Percentiles rank a stretch among this genome's conserved stretches.
phyloP scores from a whole-genome alignment of 2,329 filamentous ascomycete species.

The Sporothrix variecibatus region DNA sequence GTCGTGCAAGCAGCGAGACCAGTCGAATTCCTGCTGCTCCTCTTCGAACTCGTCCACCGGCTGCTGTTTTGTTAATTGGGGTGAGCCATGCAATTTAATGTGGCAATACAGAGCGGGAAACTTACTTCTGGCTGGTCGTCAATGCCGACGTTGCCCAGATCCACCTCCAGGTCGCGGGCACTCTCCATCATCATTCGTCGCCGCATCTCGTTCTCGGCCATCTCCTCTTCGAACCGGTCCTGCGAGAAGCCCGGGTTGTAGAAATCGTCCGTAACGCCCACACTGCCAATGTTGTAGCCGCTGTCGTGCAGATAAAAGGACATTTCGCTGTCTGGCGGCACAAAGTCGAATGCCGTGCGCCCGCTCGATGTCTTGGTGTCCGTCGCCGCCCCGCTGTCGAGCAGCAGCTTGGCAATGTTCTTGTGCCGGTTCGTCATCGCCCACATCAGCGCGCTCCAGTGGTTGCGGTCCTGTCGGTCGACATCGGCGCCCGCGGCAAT shows the following conservation, averaged over 20 bases:
- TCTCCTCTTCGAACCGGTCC: constrained; percentile 93
- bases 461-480: constrained; percentile 91
- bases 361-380: constrained; percentile 94
- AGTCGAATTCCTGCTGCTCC: constrained; percentile 92
- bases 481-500: constrained; percentile 85
- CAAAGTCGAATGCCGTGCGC: constrained; percentile 92
- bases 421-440: constrained; percentile 99
- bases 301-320: constrained; percentile 93
- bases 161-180: constrained; percentile 92
- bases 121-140: constrained; percentile 91
- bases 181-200: constrained; percentile 99
- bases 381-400: constrained; percentile 92
- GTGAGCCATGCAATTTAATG: too few relatives aligned
- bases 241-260: constrained; percentile 91
- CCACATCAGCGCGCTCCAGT: constrained; percentile 99
- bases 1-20: constrained; percentile 90
- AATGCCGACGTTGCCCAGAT: constrained; percentile 90
- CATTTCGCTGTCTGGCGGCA: constrained; percentile 93
- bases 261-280: constrained; percentile 82
- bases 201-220: constrained; percentile 94
- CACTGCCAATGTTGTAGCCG: constrained; percentile 84
- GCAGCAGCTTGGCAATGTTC: constrained; percentile 85
- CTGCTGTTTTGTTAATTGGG: constrained; percentile 41
- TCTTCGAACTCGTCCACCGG: constrained; percentile 79
- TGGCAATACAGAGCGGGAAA: constrained; percentile 24